Percentiles rank a stretch among this genome's conserved stretches.
phyloP scores from a whole-genome alignment of 2,329 filamentous ascomycete species.

The Colletotrichum liaoningense region DNA sequence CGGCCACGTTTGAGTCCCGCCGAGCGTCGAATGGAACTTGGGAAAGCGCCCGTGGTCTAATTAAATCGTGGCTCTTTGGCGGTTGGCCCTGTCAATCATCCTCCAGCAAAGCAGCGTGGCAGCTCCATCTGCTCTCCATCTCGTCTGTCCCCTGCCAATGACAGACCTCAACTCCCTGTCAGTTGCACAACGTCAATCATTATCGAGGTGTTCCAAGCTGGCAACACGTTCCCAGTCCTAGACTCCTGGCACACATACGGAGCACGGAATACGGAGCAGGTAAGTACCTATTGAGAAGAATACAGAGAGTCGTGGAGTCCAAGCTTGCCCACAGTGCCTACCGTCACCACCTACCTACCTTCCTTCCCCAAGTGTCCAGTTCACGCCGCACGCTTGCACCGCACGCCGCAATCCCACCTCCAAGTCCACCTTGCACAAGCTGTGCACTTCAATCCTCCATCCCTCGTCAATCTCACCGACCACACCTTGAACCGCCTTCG shows the following conservation, averaged over 20 bases:
- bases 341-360: not conserved
- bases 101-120: slow-evolving; percentile 12
- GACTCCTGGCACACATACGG: not conserved
- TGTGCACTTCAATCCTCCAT: slow-evolving; percentile 20
- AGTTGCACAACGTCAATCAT: slow-evolving; percentile 13
- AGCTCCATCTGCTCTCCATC: not conserved
- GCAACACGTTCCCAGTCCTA: slow-evolving; percentile 10
- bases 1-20: not conserved
- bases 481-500: slow-evolving; percentile 15
- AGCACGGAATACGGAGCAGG: too few relatives aligned
- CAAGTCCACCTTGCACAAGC: slow-evolving; percentile 5
- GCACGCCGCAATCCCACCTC: slow-evolving; percentile 8
- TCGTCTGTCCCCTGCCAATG: slow-evolving; percentile 1
- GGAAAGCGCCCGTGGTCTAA: not conserved
- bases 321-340: slow-evolving; percentile 22
- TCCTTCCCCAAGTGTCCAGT: not conserved
- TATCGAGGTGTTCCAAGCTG: slow-evolving; percentile 23
- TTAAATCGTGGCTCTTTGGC: slow-evolving; percentile 2
- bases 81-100: not conserved
- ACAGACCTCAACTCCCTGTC: not conserved
- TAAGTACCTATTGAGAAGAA: too few relatives aligned
- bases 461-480: slow-evolving; percentile 28
- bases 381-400: not conserved
- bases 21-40: not conserved
- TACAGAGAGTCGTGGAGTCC: slow-evolving; percentile 9